These are phyloP conservation scores for Neurospora hispaniola DNA, from an alignment of 495 filamentous ascomycete species.

Conservation along the genomic window DNA sequence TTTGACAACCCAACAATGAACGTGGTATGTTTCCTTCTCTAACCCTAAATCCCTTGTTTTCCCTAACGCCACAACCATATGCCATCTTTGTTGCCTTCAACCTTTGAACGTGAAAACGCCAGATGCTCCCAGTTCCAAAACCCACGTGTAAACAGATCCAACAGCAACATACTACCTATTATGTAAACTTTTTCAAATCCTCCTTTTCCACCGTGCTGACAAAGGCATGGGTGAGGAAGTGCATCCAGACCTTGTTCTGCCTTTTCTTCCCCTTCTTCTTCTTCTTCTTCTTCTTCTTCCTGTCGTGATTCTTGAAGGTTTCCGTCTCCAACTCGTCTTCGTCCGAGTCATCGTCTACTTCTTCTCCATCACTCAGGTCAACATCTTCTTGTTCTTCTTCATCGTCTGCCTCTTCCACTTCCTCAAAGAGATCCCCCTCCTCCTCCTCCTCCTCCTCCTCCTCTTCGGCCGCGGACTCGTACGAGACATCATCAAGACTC, in stretches of 20 bases:
- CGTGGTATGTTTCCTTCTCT: neutral
- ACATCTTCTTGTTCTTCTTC: neutral
- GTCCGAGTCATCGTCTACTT: neutral
- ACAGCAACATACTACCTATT: neutral
- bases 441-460: slow-evolving; percentile 1
- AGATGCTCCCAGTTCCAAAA: neutral
- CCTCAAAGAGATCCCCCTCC: neutral
- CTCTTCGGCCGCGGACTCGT: slow-evolving; percentile 1
- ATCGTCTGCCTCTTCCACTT: neutral
- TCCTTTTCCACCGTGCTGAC: slow-evolving; percentile 56
- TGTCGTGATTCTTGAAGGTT: slow-evolving; percentile 27
- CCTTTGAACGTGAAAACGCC: neutral
- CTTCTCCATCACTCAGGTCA: slow-evolving; percentile 3
- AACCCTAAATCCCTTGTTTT: neutral
- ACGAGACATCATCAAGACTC: neutral
- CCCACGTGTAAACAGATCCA: neutral
- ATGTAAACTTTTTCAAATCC: slow-evolving; percentile 39
- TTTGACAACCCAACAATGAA: neutral
- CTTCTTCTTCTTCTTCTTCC: slow-evolving; percentile 33
- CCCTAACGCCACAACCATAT: neutral
- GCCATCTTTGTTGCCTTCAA: neutral
- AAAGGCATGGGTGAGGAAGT: slow-evolving; percentile 72
- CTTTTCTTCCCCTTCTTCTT: slow-evolving; percentile 36
- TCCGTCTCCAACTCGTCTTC: slow-evolving; percentile 18
- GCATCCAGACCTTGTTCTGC: slow-evolving; percentile 54